phyloP scores from a whole-genome alignment of 225 moss, liverwort and hornwort species.

The Polytrichum formosum region DNA sequence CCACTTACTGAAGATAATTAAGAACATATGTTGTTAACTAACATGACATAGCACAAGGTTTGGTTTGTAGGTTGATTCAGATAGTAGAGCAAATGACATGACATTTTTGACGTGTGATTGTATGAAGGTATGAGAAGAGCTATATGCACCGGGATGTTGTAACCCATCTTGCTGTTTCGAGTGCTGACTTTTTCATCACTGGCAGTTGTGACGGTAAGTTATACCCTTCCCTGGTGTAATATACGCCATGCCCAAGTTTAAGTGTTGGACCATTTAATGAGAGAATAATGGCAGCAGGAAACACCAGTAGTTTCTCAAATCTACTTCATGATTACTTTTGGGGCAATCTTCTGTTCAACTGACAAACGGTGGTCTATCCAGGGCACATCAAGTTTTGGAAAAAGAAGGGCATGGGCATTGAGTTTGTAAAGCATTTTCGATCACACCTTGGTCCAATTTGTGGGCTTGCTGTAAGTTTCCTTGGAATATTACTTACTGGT shows the following conservation, averaged over 20 bases:
- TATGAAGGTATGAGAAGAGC: conserved; percentile 94
- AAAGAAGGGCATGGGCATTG: conserved; percentile 89
- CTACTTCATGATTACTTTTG: background rate
- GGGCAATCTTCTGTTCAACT: conserved; percentile 3
- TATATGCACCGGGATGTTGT: conserved; percentile 98
- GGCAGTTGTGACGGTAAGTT: conserved; percentile 88
- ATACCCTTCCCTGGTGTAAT: conserved; percentile 7
- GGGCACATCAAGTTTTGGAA: conserved; percentile 99
- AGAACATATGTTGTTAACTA: too few species aligned
- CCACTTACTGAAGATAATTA: too few species aligned
- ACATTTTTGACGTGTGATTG: background rate
- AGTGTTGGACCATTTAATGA: too few species aligned
- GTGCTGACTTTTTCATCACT: conserved; percentile 93
- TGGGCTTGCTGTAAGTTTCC: conserved; percentile 71
- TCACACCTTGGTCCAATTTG: conserved; percentile 89
- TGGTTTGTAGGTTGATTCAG: too few species aligned
- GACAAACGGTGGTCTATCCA: conserved; percentile 25
- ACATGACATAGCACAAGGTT: too few species aligned
- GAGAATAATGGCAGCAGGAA: too few species aligned
- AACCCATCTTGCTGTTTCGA: conserved; percentile 86
- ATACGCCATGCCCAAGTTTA: background rate
- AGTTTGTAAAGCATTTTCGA: conserved; percentile 99
- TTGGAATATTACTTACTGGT: background rate
- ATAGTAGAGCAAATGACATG: too few species aligned
- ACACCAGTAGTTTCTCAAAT: too few species aligned